Conservation (phyloP, 2,329 filamentous ascomycete species). For the Fusarium pilosicola region DNA sequence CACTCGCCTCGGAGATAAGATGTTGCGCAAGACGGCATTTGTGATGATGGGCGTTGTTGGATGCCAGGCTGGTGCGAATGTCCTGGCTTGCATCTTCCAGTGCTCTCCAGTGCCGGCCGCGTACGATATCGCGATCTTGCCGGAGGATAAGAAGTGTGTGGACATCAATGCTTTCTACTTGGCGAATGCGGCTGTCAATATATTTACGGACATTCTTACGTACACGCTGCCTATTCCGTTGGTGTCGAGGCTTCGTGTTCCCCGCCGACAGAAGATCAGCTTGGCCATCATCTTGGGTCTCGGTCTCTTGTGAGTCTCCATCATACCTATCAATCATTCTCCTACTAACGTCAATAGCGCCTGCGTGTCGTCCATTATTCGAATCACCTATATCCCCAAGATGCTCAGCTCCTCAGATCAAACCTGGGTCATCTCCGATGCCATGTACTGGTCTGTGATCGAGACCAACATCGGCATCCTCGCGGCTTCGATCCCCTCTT, state of each 20-base stretch:
- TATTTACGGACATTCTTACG: constrained; percentile 18
- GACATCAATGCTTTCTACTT: constrained; percentile 31
- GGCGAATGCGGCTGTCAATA: constrained; percentile 27
- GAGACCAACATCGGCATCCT: constrained; percentile 33
- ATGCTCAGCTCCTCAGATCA: constrained; percentile 26
- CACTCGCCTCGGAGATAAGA: constrained; percentile 22
- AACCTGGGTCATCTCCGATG: constrained; percentile 28
- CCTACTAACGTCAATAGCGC: neutral
- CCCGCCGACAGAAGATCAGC: constrained; percentile 26
- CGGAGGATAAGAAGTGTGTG: constrained; percentile 11
- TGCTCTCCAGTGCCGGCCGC: constrained; percentile 4
- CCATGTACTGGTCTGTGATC: constrained; percentile 35
- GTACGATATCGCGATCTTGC: constrained; percentile 12
- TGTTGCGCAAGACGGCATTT: constrained; percentile 12
- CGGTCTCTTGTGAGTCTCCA: constrained; percentile 17
- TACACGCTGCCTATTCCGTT: constrained; percentile 15
- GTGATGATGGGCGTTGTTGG: constrained; percentile 29
- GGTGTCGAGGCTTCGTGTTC: constrained; percentile 14
- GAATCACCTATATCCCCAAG: constrained; percentile 32
- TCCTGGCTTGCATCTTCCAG: constrained; percentile 30
- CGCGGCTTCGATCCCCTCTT: constrained; percentile 27
- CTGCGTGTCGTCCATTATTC: constrained; percentile 25
- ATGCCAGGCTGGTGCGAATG: constrained; percentile 26
- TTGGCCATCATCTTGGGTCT: constrained; percentile 17
- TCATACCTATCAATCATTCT: fast-evolving